Conservation (phyloP, 2,329 filamentous ascomycete genomes). For the Xylariomycetidae sp. region DNA sequence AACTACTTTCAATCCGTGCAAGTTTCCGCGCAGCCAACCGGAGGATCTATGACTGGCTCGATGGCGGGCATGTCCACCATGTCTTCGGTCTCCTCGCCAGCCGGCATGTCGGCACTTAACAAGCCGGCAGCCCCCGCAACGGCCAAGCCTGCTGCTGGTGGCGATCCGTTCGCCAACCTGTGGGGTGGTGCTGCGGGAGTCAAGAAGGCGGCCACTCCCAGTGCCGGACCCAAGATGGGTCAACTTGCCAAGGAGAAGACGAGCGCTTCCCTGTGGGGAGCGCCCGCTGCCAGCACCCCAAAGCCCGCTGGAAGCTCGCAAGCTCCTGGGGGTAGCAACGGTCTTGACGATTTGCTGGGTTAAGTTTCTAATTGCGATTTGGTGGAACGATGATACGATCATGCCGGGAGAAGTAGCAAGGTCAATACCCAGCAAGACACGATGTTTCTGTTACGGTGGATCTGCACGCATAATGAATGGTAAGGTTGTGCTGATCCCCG, state of each 20-base stretch:
- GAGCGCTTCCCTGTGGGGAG: constrained; percentile 88
- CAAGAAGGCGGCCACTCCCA: constrained; percentile 62
- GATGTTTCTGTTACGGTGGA: too few relatives aligned
- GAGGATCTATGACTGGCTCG: constrained; percentile 22
- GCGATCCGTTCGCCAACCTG: constrained; percentile 87
- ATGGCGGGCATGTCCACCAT: constrained; percentile 14
- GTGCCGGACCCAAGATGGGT: constrained; percentile 72
- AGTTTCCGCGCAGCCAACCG: constrained; percentile 30
- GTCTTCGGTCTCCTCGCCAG: constrained; percentile 19
- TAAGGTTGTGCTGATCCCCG: too few relatives aligned
- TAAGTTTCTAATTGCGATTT: constrained; percentile 7
- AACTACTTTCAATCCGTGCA: too few relatives aligned
- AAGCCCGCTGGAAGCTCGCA: constrained; percentile 17
- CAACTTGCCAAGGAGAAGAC: constrained; percentile 98
- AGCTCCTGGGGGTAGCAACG: constrained; percentile 18
- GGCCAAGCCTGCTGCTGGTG: constrained; percentile 53
- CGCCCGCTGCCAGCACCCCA: constrained; percentile 40
- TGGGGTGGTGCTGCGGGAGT: constrained; percentile 71
- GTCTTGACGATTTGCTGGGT: constrained; percentile 27
- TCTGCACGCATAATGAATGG: too few relatives aligned
- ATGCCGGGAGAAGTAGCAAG: too few relatives aligned
- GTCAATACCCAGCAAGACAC: too few relatives aligned
- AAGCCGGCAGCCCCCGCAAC: constrained; percentile 37
- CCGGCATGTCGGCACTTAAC: constrained; percentile 40
- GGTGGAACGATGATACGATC: neutral